These are phyloP conservation scores for Syncephalastrum monosporum DNA, from an alignment of 371 early-diverging fungal species.

Conservation along the genomic window DNA sequence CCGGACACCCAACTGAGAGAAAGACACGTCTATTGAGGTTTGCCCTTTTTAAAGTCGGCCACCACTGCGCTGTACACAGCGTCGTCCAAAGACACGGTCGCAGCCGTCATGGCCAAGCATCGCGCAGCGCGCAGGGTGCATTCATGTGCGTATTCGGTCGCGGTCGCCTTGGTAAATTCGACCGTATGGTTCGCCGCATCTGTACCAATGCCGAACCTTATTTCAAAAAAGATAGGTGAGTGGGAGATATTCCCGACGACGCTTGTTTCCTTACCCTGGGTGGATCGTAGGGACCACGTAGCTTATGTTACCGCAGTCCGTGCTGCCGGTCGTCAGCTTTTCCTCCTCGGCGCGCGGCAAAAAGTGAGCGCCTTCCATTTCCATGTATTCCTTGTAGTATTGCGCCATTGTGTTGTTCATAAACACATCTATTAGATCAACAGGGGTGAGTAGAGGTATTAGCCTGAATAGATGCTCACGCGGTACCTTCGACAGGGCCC, in stretches of 20 bases:
- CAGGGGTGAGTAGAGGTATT: neutral
- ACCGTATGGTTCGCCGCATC: conserved; percentile 56
- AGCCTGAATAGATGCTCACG: neutral
- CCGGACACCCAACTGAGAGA: too few species aligned
- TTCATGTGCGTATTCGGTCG: conserved; percentile 61
- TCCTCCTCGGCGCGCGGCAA: conserved; percentile 38
- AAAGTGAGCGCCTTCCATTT: conserved; percentile 38
- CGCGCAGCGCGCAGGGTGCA: conserved; percentile 54
- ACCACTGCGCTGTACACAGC: conserved; percentile 25
- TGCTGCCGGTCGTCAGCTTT: conserved; percentile 44
- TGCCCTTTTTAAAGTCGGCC: conserved; percentile 33
- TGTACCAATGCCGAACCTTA: conserved; percentile 26
- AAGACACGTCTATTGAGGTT: conserved; percentile 10
- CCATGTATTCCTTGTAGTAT: conserved; percentile 55
- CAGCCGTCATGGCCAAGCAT: conserved; percentile 37
- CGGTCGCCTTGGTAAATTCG: conserved; percentile 61
- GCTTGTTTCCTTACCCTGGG: conserved; percentile 15
- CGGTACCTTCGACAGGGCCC: conserved; percentile 30
- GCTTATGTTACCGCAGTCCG: conserved; percentile 77
- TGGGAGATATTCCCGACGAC: neutral
- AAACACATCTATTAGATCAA: conserved; percentile 35
- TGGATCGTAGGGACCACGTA: conserved; percentile 41
- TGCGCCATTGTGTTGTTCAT: conserved; percentile 57
- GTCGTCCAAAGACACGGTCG: conserved; percentile 28
- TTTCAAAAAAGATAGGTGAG: conserved; percentile 1